Evolutionary conservation across 208 protist genomes (phyloP), one percentile per base, ranked within the genome.

Genomic region (Ichthyophonus hoferi): DNA sequence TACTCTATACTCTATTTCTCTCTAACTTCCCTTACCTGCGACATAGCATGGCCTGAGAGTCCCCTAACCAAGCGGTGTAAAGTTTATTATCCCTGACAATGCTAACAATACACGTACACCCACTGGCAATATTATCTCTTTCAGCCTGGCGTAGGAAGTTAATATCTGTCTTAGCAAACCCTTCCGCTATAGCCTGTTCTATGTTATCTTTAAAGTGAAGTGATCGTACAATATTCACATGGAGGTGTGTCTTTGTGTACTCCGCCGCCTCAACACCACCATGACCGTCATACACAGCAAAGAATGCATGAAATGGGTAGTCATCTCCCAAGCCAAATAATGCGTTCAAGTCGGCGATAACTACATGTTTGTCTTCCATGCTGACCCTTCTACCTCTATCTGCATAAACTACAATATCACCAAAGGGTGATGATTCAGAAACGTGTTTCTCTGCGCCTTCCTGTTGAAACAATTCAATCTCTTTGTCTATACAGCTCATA

Each of bases 261-360:
- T 89, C 78, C 1, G 90, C 90, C 1, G 86, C 86, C 17, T 90
- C 86, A 42, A 83, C 12, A 24, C 90, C 90, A 42, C 90, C 90
- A 50, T 91, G 90, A 2, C 90, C 90, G 58, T 91, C 90, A 67
- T 83, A 90, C n/a, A 91, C 79, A 40, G 79, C 90, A 39, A 91
- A 91, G 41, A 83, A 89, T 7, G 86, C 86, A 42, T 91, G 89
- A 31, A 37, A 38, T 0, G 58, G 78, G 7, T 33, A 33, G 43
- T 88, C 33, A 1, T 33, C 89, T 39, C 85, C 43, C 38, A 89
- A 34, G 7, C 41, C 81, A n/a, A 91, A 58, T 34, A 88, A 35
- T 38, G 42, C 40, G 77, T 89, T 91, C 37, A 89, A 38, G 77
- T 91, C 85, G 34, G 82, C 14, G 31, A 91, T 87, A 34, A 35